Evolutionary conservation across 2,329 filamentous ascomycete genomes (phyloP), one percentile per base, ranked within the genome.

Genomic region (Penicillium brevicompactum): DNA sequence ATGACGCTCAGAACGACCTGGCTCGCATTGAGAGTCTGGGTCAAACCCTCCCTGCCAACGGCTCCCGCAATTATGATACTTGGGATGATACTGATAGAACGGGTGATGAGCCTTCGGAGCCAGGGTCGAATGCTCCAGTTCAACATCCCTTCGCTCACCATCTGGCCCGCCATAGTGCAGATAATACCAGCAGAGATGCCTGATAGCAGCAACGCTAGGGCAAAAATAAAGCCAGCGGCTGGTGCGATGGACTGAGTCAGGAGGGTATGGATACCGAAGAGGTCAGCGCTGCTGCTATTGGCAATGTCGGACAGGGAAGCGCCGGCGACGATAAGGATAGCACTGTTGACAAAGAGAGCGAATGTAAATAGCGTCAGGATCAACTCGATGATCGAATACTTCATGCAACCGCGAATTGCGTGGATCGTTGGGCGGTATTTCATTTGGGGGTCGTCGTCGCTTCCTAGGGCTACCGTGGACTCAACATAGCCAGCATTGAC

Each of bases 121-220:
- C 91, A 95, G 0, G 91, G 91, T 57, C 81, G 80, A 37, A 92
- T 73, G 7, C 76, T 84, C 89, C 90, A 92, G 45, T 85, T 84
- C 41, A 96, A 72, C 56, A 91, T 90, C 8, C 91, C 91, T 70
- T 95, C 91, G 58, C 85, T 87, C 21, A 96, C 87, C 87, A 96
- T 94, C 72, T 96, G 91, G 0, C 91, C 91, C 0, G 91, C 84
- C 63, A 96, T 94, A 2, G 91, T 95, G 76, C 91, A 94, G 2
- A 94, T 87, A 42, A 95, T 90, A 6, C 91, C 91, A 0, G 91
- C 91, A 1, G 87, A 90, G 14, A 91, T 83, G 8, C 91, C 91
- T 0, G 88, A 92, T 0, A 95, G 82, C 0, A 95, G 82, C 1
- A 95, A 78, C 0, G 91, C 90, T 2, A 95, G 78, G 0, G 90